Conservation (phyloP, 169 alveolate genomes). For the Toxoplasma gondii region DNA sequence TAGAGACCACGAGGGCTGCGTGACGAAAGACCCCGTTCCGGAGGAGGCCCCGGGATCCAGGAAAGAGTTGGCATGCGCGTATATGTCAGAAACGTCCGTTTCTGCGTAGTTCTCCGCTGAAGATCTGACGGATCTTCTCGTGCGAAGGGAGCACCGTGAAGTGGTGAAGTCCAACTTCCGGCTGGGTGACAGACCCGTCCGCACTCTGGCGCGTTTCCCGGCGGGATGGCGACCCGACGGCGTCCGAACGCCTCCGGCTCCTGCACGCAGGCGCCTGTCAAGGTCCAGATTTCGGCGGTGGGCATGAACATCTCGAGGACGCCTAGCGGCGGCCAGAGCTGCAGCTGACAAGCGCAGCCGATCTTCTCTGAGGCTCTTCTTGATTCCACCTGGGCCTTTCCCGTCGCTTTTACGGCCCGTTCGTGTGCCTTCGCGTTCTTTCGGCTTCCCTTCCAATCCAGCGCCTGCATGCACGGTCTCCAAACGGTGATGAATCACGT, state of each 20-base stretch:
- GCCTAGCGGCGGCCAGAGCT: not conserved
- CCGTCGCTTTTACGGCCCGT: not conserved
- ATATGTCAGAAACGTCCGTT: no score
- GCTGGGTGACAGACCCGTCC: not conserved
- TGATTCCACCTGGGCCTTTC: not conserved
- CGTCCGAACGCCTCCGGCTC: not conserved
- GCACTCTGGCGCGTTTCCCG: not conserved
- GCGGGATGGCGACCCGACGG: not conserved
- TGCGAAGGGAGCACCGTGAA: not conserved
- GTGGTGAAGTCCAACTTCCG: not conserved
- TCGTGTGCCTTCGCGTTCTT: not conserved
- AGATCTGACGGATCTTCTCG: not conserved
- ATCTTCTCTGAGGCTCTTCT: not conserved
- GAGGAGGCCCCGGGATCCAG: no score
- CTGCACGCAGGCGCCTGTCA: not conserved
- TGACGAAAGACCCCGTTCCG: not conserved
- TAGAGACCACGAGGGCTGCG: slow-evolving; percentile 23
- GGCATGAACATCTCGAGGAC: not conserved
- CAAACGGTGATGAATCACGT: no score
- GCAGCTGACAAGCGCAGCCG: not conserved
- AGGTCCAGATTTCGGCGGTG: not conserved
- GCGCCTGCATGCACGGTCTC: not conserved
- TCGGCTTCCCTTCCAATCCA: not conserved
- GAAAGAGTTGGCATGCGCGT: no score
- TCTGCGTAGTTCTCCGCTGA: no score